Evolutionary conservation across 352 stramenopile genomes (phyloP), one percentile per base, ranked within the genome.

Genomic region (Ochromonadaceae sp.): DNA sequence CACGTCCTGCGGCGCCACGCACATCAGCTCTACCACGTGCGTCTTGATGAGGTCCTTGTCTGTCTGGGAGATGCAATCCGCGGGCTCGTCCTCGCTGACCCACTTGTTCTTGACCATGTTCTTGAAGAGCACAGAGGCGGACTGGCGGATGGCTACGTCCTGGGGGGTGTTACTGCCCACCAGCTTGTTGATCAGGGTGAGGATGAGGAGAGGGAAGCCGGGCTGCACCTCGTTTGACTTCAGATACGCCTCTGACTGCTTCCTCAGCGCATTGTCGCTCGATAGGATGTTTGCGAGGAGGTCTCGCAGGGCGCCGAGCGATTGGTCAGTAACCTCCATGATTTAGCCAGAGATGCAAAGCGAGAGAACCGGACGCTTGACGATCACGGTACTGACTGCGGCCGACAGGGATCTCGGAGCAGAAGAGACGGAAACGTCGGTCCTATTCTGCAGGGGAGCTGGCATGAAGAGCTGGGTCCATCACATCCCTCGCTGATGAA

Each of bases 1-100:
- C 5, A 77, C 67, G 52, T 77, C 71, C 66, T 88, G 77, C 49
- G 91, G 90, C 71, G 92, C 89, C 35, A 82, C 86, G 68, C 87
- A 97, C 91, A 99, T 99, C 62, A 99, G 83, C 40, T 96, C 84
- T 30, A 99, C 91, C n/a, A 99, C 77, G 74, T 98, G 83, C 56
- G 82, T 80, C 79, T 98, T 98, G 59, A 99, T 93, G 28, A 92
- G 68, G 17, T 76, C 73, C 44, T 93, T 92, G 74, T 98, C 92
- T 4, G 72, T 69, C 38, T 74, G 46, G 20, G 74, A 67, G n/a
- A 95, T 55, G 10, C 69, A 31, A n/a, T 38, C 3, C n/a, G 75
- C 50, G 36, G 74, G 61, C 20, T 72, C 62, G 30, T 80, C 65
- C 17, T 73, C 79, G 7, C 85, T 84, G 59, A 91, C 88, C 93